Evolutionary conservation across 2,329 filamentous ascomycete genomes (phyloP).

Genomic region (Penicillium rolfsii): DNA sequence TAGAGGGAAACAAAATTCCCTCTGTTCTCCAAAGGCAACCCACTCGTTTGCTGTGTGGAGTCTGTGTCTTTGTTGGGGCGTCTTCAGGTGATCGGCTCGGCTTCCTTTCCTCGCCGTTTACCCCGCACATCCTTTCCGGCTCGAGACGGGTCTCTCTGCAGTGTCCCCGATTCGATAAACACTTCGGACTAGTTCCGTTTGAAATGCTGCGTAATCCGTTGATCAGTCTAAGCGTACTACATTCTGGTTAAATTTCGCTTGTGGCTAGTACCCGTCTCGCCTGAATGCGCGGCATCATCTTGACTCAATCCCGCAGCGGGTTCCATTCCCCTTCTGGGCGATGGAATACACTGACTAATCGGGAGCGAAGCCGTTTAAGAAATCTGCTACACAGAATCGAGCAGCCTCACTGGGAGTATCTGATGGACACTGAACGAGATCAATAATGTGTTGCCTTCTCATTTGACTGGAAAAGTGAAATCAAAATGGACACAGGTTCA

Average conservation of each 20-base stretch:
- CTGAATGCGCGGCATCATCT: background rate
- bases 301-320: slow-evolving; percentile 7
- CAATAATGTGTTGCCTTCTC: background rate
- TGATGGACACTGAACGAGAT: background rate
- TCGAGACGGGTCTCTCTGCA: background rate
- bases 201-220: background rate
- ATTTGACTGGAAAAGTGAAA: background rate
- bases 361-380: background rate
- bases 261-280: background rate
- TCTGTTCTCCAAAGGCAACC: background rate
- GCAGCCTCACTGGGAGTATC: background rate
- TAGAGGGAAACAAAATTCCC: background rate
- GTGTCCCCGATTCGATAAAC: background rate
- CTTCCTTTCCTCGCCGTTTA: slow-evolving; percentile 14
- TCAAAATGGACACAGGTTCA: background rate
- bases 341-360: slow-evolving; percentile 5
- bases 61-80: slow-evolving; percentile 8
- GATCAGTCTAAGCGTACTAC: background rate
- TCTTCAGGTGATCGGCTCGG: slow-evolving; percentile 20
- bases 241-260: background rate
- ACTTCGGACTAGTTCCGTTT: background rate
- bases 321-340: slow-evolving; percentile 6
- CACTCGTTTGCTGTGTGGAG: background rate
- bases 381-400: background rate
- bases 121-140: slow-evolving; percentile 11